phyloP scores from a whole-genome alignment of 2,329 filamentous ascomycete species.

The Bipolaris zeicola region DNA sequence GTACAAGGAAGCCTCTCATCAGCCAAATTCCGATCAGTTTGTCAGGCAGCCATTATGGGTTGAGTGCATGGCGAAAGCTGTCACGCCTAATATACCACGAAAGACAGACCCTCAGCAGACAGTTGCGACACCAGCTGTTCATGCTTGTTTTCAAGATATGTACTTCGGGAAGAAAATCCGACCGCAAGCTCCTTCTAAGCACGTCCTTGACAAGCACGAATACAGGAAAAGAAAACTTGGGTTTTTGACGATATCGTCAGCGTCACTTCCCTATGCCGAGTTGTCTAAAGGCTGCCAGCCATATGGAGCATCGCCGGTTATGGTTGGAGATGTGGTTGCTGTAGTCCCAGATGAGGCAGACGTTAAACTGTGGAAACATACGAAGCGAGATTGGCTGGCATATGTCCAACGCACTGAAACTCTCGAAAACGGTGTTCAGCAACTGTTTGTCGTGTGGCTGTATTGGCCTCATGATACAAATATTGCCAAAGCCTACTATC shows the following conservation, averaged over 20 bases:
- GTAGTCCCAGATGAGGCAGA: constrained; percentile 56
- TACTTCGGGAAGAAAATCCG: constrained; percentile 62
- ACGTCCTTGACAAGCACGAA: constrained; percentile 15
- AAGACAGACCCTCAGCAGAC: constrained; percentile 52
- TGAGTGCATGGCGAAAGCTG: constrained; percentile 48
- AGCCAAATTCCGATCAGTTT: constrained; percentile 48
- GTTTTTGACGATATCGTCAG: constrained; percentile 17
- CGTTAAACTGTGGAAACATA: constrained; percentile 60
- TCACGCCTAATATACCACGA: constrained; percentile 20
- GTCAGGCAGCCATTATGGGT: constrained; percentile 58
- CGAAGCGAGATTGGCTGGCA: constrained; percentile 68
- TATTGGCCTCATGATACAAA: constrained; percentile 74
- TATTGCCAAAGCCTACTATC: constrained; percentile 70
- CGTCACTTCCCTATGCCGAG: neutral
- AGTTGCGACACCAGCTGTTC: constrained; percentile 72
- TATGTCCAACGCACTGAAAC: constrained; percentile 63
- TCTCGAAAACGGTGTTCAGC: constrained; percentile 42
- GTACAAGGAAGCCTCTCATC: constrained; percentile 65
- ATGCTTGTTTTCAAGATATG: constrained; percentile 67
- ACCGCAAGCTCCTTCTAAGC: constrained; percentile 12
- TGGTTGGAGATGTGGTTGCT: constrained; percentile 57
- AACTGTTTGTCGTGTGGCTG: constrained; percentile 73
- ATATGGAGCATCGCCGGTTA: constrained; percentile 28
- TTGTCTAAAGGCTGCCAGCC: constrained; percentile 3
- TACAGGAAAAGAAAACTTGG: constrained; percentile 22